Base-by-base conservation (phyloP, 1,284 basidiomycete species). In the Trichosporon sp. region DNA sequence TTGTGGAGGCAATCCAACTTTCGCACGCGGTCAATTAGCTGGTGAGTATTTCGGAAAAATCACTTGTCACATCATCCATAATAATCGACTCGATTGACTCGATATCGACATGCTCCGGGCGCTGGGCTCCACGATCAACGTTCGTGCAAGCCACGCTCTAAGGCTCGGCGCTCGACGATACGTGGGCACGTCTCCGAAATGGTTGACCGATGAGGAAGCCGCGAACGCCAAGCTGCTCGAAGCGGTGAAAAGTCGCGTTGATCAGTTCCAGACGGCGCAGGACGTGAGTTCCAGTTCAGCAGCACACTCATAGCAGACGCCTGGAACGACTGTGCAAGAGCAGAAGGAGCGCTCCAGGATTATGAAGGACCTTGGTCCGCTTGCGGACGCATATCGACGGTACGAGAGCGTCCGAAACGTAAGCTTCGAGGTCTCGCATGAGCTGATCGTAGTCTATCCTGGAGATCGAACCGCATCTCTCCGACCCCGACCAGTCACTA, bases 401-500 rank as follows among this genome's bases (percentile, higher is more conserved):
- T 90, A 88, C 83, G 70, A 75, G 3, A 76, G 76, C 25, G 81
- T 85, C 1, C 83, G 82, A 72, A 76, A 86, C 81, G 86, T 88
- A 70, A 62, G 85, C 21, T 34, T 18, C 21, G 38, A 35, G 23
- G 27, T 4, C 12, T 8, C 27, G 21, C 9, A 18, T 23, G 18
- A 27, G 63, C 23, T 51, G 29, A 32, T 21, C 12, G 1, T 32
- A 92, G 91, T 86, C 88, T 62, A 83, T 92, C 15, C 78, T 87
- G 72, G 91, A 91, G 72, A 89, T 89, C 0, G 77, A 85, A 3
- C 78, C 86, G 0, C 86, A 93, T 1, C 86, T 94, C 1, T 79
- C 85, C n/a, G 92, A 94, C 76, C 85, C 90, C 0, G 95, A 98
- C 76, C 86, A 88, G 1, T 85, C 87, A 15, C 89, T 98, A 85